These are phyloP conservation scores for Lolium rigidum DNA, from an alignment of 176 grass and related monocot species.

Conservation along the genomic window DNA sequence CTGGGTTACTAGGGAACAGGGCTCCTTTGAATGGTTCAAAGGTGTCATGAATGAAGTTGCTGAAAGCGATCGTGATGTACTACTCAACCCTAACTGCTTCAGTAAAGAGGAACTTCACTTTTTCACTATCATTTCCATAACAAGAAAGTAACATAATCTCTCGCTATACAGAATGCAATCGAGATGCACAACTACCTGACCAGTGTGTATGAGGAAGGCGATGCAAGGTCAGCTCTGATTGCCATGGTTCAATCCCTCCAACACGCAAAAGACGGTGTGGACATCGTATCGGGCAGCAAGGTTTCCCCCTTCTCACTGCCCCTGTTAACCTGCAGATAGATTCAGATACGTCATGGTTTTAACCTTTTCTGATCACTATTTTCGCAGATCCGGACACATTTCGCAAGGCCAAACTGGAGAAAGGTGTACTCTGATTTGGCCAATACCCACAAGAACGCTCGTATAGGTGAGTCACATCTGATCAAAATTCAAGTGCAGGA, in stretches of 20 bases:
- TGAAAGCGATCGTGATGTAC: slow-evolving; percentile 66
- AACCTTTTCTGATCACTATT: not conserved
- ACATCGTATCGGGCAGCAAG: slow-evolving; percentile 90
- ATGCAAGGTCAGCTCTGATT: slow-evolving; percentile 90
- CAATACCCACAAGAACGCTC: slow-evolving; percentile 69
- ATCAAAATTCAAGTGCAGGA: not conserved
- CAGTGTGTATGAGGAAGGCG: slow-evolving; percentile 99
- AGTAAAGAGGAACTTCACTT: slow-evolving; percentile 13
- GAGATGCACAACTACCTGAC: slow-evolving; percentile 99
- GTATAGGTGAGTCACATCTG: slow-evolving; percentile 62
- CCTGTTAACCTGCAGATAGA: slow-evolving; percentile 1
- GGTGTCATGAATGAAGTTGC: slow-evolving; percentile 86
- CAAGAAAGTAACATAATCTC: slow-evolving; percentile 32
- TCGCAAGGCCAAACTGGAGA: slow-evolving; percentile 98
- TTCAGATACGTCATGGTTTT: not conserved
- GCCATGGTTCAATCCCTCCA: slow-evolving; percentile 96
- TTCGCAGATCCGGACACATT: slow-evolving; percentile 90
- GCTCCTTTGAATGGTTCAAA: slow-evolving; percentile 91
- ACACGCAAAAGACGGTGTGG: slow-evolving; percentile 82
- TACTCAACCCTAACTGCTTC: slow-evolving; percentile 28
- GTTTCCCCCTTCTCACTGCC: slow-evolving; percentile 33
- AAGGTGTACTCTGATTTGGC: slow-evolving; percentile 94
- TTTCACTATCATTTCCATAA: not conserved
- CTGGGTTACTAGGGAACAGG: slow-evolving; percentile 82
- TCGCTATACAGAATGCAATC: slow-evolving; percentile 68